phyloP scores from a whole-genome alignment of 208 protist species.

The Trypanosoma cruzi region DNA sequence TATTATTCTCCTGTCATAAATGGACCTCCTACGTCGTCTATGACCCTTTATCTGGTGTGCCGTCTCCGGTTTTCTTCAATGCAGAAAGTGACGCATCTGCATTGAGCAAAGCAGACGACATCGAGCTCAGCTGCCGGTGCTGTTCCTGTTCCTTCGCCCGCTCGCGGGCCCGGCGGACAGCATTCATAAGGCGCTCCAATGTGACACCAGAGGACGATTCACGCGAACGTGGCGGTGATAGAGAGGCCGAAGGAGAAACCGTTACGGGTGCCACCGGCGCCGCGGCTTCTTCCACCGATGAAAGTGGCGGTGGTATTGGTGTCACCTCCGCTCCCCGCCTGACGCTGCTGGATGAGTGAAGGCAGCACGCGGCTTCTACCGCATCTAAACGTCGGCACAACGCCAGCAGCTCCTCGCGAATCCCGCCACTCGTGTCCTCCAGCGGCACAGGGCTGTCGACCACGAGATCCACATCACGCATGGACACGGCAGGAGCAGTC shows the following conservation, averaged over 20 bases:
- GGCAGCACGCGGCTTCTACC: not conserved
- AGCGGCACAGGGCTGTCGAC: not conserved
- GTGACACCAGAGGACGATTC: conserved; percentile 1
- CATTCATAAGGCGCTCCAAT: conserved; percentile 22
- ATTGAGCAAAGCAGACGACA: not conserved
- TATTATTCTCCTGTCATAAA: not conserved
- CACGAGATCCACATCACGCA: not conserved
- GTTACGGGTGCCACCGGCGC: no score
- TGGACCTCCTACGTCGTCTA: not conserved
- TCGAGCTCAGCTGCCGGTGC: not conserved
- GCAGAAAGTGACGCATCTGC: not conserved
- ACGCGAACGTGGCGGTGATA: not conserved
- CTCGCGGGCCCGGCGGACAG: conserved; percentile 16
- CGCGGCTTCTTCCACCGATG: not conserved
- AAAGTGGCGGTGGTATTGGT: not conserved
- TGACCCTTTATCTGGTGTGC: not conserved
- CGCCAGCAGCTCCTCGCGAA: not conserved
- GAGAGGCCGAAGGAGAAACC: no score
- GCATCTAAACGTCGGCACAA: not conserved
- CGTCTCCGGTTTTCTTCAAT: not conserved
- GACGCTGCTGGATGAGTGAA: not conserved
- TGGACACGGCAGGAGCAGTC: not conserved
- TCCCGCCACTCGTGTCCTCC: not conserved
- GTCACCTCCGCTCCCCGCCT: not conserved
- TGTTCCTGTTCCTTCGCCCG: conserved; percentile 17